phyloP scores from a whole-genome alignment of 495 filamentous ascomycete genomes.

The Aspergillus indologenus region DNA sequence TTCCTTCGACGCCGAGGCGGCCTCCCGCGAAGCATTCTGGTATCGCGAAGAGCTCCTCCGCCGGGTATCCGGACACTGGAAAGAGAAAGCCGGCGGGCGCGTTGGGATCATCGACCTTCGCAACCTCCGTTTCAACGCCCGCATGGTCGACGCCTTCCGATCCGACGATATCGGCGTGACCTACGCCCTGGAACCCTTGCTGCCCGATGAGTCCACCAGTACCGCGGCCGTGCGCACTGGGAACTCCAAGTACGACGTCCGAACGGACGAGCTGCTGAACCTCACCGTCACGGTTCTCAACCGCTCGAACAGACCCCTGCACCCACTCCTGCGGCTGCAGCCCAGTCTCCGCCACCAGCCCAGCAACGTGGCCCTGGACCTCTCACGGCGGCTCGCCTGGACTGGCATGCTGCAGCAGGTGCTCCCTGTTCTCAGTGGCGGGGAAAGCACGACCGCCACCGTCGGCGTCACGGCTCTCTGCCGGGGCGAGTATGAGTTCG shows the following conservation, averaged over 20 bases:
- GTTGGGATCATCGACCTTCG: conserved; percentile 73
- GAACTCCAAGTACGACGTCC: conserved; percentile 53
- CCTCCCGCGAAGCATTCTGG: conserved; percentile 85
- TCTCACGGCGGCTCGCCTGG: conserved; percentile 78
- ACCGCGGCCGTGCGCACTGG: conserved; percentile 37
- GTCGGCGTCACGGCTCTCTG: conserved; percentile 71
- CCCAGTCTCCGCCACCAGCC: conserved; percentile 73
- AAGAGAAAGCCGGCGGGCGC: conserved; percentile 54
- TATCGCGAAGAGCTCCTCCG: conserved; percentile 82
- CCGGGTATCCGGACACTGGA: conserved; percentile 67
- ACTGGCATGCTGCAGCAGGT: conserved; percentile 78
- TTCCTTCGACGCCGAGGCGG: conserved; percentile 73
- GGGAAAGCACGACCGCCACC: conserved; percentile 51
- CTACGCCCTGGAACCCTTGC: conserved; percentile 47
- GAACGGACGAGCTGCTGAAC: conserved; percentile 68
- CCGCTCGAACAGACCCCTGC: conserved; percentile 62
- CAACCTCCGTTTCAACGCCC: conserved; percentile 62
- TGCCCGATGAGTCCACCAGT: conserved; percentile 8
- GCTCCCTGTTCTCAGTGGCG: conserved; percentile 57
- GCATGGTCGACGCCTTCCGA: conserved; percentile 81
- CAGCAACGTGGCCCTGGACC: conserved; percentile 71
- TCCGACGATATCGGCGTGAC: conserved; percentile 76
- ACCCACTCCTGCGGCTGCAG: conserved; percentile 72
- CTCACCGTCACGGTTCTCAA: conserved; percentile 68
- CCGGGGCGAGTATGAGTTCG: conserved; percentile 78